Conservation (phyloP, 495 filamentous ascomycete genomes). For the Neurospora sp. region DNA sequence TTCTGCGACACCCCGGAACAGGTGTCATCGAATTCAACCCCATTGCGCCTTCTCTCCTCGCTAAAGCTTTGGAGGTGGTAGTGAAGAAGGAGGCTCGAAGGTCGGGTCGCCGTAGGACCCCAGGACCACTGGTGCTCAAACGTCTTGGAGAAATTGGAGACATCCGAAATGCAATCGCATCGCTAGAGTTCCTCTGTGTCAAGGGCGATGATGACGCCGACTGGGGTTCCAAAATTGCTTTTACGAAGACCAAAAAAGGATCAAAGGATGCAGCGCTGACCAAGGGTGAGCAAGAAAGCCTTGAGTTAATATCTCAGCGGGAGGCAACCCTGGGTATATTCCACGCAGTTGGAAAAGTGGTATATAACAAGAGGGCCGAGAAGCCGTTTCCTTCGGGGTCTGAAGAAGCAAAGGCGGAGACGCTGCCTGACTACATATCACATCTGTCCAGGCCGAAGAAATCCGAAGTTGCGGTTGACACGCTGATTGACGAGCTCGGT, state of each 20-base stretch:
- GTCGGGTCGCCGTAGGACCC: slow-evolving; percentile 55
- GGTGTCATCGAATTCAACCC: slow-evolving; percentile 82
- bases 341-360: slow-evolving; percentile 88
- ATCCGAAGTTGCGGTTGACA: slow-evolving; percentile 62
- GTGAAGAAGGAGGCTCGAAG: slow-evolving; percentile 69
- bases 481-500: slow-evolving; percentile 76
- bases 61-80: slow-evolving; percentile 69
- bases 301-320: slow-evolving; percentile 68
- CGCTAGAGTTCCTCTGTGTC: slow-evolving; percentile 82
- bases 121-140: slow-evolving; percentile 61
- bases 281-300: slow-evolving; percentile 57
- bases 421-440: slow-evolving; percentile 50
- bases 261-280: slow-evolving; percentile 49
- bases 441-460: slow-evolving; percentile 51
- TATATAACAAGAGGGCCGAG: slow-evolving; percentile 80
- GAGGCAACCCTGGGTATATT: slow-evolving; percentile 87
- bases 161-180: slow-evolving; percentile 79
- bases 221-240: slow-evolving; percentile 57
- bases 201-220: slow-evolving; percentile 54
- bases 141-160: slow-evolving; percentile 75
- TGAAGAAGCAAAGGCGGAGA: slow-evolving; percentile 29
- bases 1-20: slow-evolving; percentile 65
- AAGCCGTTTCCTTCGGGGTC: slow-evolving; percentile 17
- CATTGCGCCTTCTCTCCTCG: slow-evolving; percentile 77
- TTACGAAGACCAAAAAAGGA: slow-evolving; percentile 50